phyloP scores from a whole-genome alignment of 2,329 filamentous ascomycete genomes.

The Didymella glomerata region DNA sequence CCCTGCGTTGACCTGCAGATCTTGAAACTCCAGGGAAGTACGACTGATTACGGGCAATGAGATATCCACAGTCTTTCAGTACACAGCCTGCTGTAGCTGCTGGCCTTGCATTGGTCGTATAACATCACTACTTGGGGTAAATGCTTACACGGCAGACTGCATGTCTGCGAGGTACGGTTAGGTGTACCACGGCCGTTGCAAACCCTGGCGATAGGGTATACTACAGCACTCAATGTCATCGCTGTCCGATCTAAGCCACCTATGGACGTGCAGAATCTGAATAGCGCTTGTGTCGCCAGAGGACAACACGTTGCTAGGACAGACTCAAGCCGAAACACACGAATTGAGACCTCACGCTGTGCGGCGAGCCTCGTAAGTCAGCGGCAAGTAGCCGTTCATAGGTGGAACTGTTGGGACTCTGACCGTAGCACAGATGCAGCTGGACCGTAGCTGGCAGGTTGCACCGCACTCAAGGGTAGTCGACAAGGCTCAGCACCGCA shows the following conservation, averaged over 20 bases:
- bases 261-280: conserved; percentile 36
- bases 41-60: conserved; percentile 22
- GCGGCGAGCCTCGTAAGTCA: conserved; percentile 29
- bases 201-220: conserved; percentile 6
- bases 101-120: conserved; percentile 27
- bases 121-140: conserved; percentile 11
- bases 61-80: conserved; percentile 11
- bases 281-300: conserved; percentile 24
- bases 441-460: conserved; percentile 22
- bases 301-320: conserved; percentile 37
- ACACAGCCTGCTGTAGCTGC: conserved; percentile 29
- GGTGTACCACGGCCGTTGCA: not conserved
- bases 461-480: conserved; percentile 15
- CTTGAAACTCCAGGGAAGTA: conserved; percentile 34
- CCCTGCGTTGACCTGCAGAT: conserved; percentile 31
- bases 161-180: conserved; percentile 12
- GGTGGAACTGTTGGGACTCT: conserved; percentile 45
- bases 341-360: conserved; percentile 33
- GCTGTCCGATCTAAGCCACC: conserved; percentile 38
- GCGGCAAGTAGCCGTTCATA: conserved; percentile 29
- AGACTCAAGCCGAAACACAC: conserved; percentile 23
- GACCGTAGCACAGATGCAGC: conserved; percentile 36
- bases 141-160: conserved; percentile 18
- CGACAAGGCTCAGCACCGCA: conserved; percentile 23
- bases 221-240: not conserved